Base-by-base conservation (phyloP, 257 asterid species). In the Plectranthus barbatus region DNA sequence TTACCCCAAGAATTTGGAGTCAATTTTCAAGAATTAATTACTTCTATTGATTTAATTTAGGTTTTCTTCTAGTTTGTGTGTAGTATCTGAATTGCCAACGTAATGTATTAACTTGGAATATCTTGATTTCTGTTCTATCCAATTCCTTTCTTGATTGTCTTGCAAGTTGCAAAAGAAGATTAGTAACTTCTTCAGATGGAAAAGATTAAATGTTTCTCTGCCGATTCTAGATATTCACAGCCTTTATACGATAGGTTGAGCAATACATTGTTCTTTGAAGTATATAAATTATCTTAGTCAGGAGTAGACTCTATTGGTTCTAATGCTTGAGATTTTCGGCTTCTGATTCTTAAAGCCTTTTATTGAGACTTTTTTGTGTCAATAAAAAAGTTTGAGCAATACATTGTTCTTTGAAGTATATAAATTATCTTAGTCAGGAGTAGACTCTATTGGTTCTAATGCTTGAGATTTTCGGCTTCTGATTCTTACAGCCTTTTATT, bases 311-410 rank as follows among this genome's bases (percentile, higher is more conserved):
- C 19, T 41, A n/a, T n/a, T 63, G 45, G 8, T 66, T 56, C 48
- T 33, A 18, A 20, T 53, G 64, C 49, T 50, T 8, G 45, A 9
- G 55, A 57, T 18, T 45, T 33, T 29, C 69, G 61, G 34, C 73
- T 62, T 74, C 51, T 14, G 29, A 59, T 59, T 71, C 65, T 59
- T 56, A 62, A 33, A 54, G 44, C 44, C 67, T 1, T 37, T 36
- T 37, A 67, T 50, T 67, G 37, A 37, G 56, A 56, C 58, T 52
- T 31, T 53, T 63, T 60, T 34, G 57, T 67, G n/a, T n/a, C n/a
- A n/a, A n/a, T n/a, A n/a, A n/a, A n/a, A n/a, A n/a, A n/a, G n/a
- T n/a, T 45, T 9, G 5, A 33, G 56, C 47, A 46, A 62, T 36
- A 11, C 21, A 20, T 2, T 3, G 19, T 18, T 54, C 36, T 40